These are phyloP conservation scores for Hydrangea macrophylla DNA, from an alignment of 148 eudicot species.

Conservation along the genomic window DNA sequence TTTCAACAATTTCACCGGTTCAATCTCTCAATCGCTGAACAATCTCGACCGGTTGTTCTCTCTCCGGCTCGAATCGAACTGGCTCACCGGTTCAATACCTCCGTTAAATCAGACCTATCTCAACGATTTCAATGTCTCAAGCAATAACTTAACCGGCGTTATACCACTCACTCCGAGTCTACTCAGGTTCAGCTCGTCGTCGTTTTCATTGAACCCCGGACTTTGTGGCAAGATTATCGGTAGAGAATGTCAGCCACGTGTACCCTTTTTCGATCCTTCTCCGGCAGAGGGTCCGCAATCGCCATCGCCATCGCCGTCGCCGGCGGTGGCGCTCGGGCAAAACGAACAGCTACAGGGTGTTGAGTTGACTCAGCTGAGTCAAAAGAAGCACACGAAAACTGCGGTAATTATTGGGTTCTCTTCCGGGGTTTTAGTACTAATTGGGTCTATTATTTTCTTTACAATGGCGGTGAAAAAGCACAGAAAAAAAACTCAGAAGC, in stretches of 20 bases:
- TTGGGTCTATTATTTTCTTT: slow-evolving; percentile 24
- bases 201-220: slow-evolving; percentile 27
- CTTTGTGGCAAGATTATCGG: slow-evolving; percentile 49
- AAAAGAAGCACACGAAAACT: slow-evolving; percentile 7
- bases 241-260: slow-evolving; percentile 26
- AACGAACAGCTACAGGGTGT: slow-evolving; percentile 21
- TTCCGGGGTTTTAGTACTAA: slow-evolving; percentile 22
- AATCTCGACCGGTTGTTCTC: slow-evolving; percentile 26
- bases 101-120: slow-evolving; percentile 45
- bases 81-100: slow-evolving; percentile 41
- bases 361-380: slow-evolving; percentile 7
- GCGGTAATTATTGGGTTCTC: slow-evolving; percentile 31
- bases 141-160: slow-evolving; percentile 41
- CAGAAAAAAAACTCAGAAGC: slow-evolving; percentile 11
- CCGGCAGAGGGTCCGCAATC: slow-evolving; percentile 11
- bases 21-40: slow-evolving; percentile 29
- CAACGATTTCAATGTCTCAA: slow-evolving; percentile 41
- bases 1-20: slow-evolving; percentile 29
- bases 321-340: background rate
- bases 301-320: slow-evolving; percentile 12
- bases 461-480: slow-evolving; percentile 29
- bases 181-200: slow-evolving; percentile 18
- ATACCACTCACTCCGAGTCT: slow-evolving; percentile 39
- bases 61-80: slow-evolving; percentile 43
- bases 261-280: slow-evolving; percentile 30